Percentiles rank a stretch among this genome's conserved stretches.
Conservation (phyloP, 192 early-diverging fungal genomes). For the Coemansia sp. region DNA sequence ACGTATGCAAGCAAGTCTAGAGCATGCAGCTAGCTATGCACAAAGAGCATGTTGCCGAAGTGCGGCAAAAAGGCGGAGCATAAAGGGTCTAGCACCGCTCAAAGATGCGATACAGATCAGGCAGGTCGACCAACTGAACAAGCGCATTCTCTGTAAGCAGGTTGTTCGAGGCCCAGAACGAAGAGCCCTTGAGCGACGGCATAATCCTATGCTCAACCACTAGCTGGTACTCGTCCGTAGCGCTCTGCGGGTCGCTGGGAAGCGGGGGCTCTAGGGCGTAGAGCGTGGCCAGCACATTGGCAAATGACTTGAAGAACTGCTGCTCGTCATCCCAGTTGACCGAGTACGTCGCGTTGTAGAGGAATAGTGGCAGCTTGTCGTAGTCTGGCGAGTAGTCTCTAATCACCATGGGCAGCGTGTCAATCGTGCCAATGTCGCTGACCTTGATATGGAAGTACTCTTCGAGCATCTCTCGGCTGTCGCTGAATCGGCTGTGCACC, state of each 20-base stretch:
- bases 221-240: conserved; percentile 61
- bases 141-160: conserved; percentile 66
- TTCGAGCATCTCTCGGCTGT: conserved; percentile 75
- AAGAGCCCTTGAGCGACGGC: conserved; percentile 70
- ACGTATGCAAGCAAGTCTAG: no score
- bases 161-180: conserved; percentile 68
- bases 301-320: conserved; percentile 79
- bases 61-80: no score
- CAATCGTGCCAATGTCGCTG: conserved; percentile 63
- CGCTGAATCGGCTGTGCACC: conserved; percentile 22
- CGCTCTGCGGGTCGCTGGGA: conserved; percentile 27
- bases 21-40: no score
- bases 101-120: conserved; percentile 95
- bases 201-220: conserved; percentile 82
- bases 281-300: conserved; percentile 54
- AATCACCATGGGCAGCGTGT: conserved; percentile 80
- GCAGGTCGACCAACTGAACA: conserved; percentile 79
- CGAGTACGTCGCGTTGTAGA: conserved; percentile 77
- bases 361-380: conserved; percentile 84
- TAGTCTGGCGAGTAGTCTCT: conserved; percentile 81
- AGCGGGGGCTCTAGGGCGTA: conserved; percentile 59
- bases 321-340: conserved; percentile 88
- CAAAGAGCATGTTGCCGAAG: no score
- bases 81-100: conserved; percentile 83
- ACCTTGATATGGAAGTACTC: conserved; percentile 89